Base-by-base conservation (phyloP, 2,329 filamentous ascomycete species). In the Penicillium sp. region DNA sequence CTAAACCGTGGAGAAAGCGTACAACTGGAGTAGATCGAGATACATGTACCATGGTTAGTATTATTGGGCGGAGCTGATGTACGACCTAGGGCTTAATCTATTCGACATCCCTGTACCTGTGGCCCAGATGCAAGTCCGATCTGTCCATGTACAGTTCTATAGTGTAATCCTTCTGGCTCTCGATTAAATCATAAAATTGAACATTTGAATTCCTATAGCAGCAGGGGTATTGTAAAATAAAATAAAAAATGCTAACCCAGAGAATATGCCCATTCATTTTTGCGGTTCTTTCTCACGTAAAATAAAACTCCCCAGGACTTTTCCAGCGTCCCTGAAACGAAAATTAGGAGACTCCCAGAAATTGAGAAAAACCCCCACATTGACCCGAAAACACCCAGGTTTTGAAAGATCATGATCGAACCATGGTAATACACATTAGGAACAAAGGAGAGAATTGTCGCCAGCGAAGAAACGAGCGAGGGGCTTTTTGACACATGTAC, bases 391-490 rank as follows among this genome's bases (percentile, higher is more conserved):
- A 54, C 58, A 56, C 48, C 49, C 55, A 52, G 33, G 16, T 51
- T 51, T 63, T 63, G 59, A 54, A 52, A 54, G 54, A 56, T 61
- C 55, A 55, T 39, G 57, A 60, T 45, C 60, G 46, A 58, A 60
- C 47, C 60, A 44, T 67, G 58, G 57, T 66, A 58, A 66, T 67
- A 67, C 63, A 67, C 59, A 67, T 67, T 66, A 67, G 47, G 54
- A 61, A 66, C 61, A 65, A 62, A 66, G 48, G 57, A 64, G 44
- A 65, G 53, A 53, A 33, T 53, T 46, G 39, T 52, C 39, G 43
- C 44, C 51, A 37, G 44, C 42, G 48, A 63, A 31, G 54, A 22
- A 51, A 59, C 35, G 27, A 43, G 54, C 50, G 54, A 59, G 39
- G 33, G 58, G 55, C 53, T 39, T 64, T 64, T 64, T 59, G 42